Evolutionary conservation across 1,284 basidiomycete genomes (phyloP).

Genomic region (Ganoderma sinense): DNA sequence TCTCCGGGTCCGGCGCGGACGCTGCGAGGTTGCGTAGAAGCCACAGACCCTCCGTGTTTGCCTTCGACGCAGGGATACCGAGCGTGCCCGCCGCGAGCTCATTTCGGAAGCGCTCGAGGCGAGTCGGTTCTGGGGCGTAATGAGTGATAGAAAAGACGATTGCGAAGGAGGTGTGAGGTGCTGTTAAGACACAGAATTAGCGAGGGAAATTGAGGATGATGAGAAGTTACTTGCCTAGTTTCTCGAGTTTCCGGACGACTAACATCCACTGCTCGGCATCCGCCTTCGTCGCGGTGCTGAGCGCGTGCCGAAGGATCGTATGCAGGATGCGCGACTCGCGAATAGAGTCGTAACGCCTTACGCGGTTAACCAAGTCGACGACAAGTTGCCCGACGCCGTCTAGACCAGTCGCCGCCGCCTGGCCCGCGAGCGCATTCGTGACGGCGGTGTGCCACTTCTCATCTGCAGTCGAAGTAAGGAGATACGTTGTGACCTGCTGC

Average conservation of each 20-base stretch:
- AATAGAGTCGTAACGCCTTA: conserved; percentile 53
- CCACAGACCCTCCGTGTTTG: conserved; percentile 74
- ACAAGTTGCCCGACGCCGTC: conserved; percentile 50
- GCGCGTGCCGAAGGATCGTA: conserved; percentile 63
- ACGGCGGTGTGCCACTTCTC: conserved; percentile 61
- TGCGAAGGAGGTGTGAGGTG: conserved; percentile 70
- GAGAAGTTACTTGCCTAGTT: conserved; percentile 55
- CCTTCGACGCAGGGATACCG: conserved; percentile 70
- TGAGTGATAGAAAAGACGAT: conserved; percentile 71
- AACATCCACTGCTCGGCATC: conserved; percentile 84
- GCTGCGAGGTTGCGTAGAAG: conserved; percentile 79
- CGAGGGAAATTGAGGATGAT: conserved; percentile 35
- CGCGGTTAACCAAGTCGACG: conserved; percentile 46
- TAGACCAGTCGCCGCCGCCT: conserved; percentile 31
- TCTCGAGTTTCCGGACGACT: conserved; percentile 69
- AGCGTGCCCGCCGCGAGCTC: conserved; percentile 86
- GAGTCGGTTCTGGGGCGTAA: conserved; percentile 72
- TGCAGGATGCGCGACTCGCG: conserved; percentile 66
- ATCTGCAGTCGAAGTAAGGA: conserved; percentile 60
- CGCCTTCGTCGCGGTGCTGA: conserved; percentile 63
- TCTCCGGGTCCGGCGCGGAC: conserved; percentile 80
- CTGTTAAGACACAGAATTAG: conserved; percentile 46
- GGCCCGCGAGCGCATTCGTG: conserved; percentile 45
- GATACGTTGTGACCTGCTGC: conserved; percentile 73
- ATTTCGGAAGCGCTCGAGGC: conserved; percentile 87